phyloP scores from a whole-genome alignment of 2,329 filamentous ascomycete genomes.

The Ophiostoma himal-ulmi region DNA sequence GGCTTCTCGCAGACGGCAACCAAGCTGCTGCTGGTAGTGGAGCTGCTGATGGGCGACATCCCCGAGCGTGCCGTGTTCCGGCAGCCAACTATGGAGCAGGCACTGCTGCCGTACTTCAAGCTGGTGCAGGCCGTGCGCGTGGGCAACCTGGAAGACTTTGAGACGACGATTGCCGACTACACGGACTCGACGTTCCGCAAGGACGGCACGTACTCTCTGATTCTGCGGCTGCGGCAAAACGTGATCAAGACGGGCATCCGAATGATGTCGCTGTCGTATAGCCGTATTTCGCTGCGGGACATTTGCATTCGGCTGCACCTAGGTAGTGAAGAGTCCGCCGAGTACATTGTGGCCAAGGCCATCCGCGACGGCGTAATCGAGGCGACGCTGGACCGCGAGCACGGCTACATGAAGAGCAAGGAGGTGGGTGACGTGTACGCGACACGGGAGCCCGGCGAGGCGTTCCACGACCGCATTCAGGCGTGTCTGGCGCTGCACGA shows the following conservation, averaged over 20 bases:
- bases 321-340: constrained; percentile 92
- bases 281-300: constrained; percentile 90
- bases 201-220: constrained; percentile 91
- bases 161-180: constrained; percentile 76
- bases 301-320: constrained; percentile 94
- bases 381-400: constrained; percentile 87
- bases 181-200: constrained; percentile 73
- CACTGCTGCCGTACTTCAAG: constrained; percentile 86
- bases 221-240: constrained; percentile 91
- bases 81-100: constrained; percentile 76
- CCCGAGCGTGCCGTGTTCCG: constrained; percentile 93
- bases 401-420: constrained; percentile 98
- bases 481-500: constrained; percentile 90
- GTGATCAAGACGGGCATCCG: constrained; percentile 99
- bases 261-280: constrained; percentile 98
- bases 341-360: constrained; percentile 98
- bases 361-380: constrained; percentile 97
- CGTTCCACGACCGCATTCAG: constrained; percentile 92
- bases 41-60: constrained; percentile 97
- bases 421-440: constrained; percentile 94
- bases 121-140: constrained; percentile 93
- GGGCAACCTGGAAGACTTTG: constrained; percentile 91
- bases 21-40: constrained; percentile 93
- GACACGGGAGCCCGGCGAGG: constrained; percentile 90
- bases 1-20: constrained; percentile 95